A percentile compares a stretch with the other conserved stretches of the same genome.
These are phyloP conservation scores for Thalassiosira livingstoniorum DNA, from an alignment of 352 stramenopile genomes.

Conservation along the genomic window DNA sequence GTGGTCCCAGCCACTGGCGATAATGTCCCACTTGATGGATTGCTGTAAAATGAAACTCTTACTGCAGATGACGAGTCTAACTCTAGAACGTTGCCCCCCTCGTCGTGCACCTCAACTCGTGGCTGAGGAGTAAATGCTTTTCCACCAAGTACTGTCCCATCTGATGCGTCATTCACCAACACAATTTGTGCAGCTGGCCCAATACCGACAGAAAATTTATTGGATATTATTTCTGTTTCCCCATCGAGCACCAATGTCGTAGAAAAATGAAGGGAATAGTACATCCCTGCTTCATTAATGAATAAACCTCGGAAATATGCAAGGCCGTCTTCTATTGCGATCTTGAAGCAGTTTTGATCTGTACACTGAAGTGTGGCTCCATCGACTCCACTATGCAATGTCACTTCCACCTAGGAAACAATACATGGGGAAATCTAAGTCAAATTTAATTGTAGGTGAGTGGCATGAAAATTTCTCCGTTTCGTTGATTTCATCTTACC, in stretches of 20 bases:
- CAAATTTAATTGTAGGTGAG: no score
- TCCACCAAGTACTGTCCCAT: conserved; percentile 59
- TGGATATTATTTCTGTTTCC: conserved; percentile 46
- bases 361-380: conserved; percentile 39
- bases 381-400: conserved; percentile 36
- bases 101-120: conserved; percentile 59
- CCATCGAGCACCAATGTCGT: conserved; percentile 56
- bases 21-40: conserved; percentile 54
- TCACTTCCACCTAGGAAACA: conserved; percentile 43
- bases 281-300: conserved; percentile 61
- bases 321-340: conserved; percentile 48
- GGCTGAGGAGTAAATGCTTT: conserved; percentile 64
- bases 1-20: conserved; percentile 32
- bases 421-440: conserved; percentile 16
- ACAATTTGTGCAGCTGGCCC: conserved; percentile 46
- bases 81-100: conserved; percentile 64
- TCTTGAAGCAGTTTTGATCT: conserved; percentile 40
- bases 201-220: conserved; percentile 65
- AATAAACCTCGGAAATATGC: conserved; percentile 59
- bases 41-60: conserved; percentile 61
- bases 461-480: not conserved
- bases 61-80: conserved; percentile 61
- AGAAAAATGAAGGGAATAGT: conserved; percentile 69
- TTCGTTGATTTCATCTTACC: conserved; percentile 32
- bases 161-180: conserved; percentile 55